A percentile compares a stretch with the other conserved stretches of the same genome.
phyloP scores from a whole-genome alignment of 192 early-diverging fungal species.

The Coemansia sp. region DNA sequence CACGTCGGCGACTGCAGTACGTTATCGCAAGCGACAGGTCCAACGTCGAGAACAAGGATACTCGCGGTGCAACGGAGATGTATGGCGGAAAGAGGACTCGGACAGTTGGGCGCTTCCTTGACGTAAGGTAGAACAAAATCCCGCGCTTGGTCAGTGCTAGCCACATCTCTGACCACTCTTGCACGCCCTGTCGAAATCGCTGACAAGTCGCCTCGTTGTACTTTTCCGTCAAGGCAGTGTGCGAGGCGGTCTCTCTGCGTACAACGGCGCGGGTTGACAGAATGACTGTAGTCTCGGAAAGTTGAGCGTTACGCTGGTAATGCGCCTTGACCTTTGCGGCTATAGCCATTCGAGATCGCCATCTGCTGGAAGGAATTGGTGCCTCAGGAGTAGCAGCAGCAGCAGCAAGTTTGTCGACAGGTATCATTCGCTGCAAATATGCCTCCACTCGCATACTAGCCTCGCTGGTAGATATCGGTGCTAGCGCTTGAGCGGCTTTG shows the following conservation, averaged over 20 bases:
- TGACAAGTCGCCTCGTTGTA: constrained; percentile 49
- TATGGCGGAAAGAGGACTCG: constrained; percentile 32
- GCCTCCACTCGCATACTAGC: constrained; percentile 1
- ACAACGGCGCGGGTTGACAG: constrained; percentile 38
- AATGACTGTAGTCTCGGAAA: constrained; percentile 34
- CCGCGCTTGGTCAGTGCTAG: constrained; percentile 40
- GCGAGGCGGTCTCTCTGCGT: constrained; percentile 29
- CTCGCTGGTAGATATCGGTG: neutral
- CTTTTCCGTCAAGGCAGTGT: constrained; percentile 18
- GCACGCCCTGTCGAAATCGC: constrained; percentile 24
- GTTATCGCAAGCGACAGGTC: constrained; percentile 50
- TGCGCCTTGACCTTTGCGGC: constrained; percentile 33
- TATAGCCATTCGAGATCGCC: constrained; percentile 14
- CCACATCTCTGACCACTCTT: constrained; percentile 53
- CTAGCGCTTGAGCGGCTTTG: neutral
- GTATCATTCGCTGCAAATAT: neutral
- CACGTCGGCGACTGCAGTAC: constrained; percentile 19
- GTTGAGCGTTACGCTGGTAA: constrained; percentile 22
- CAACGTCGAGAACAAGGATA: constrained; percentile 53
- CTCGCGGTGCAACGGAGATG: constrained; percentile 26
- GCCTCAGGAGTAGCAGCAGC: neutral
- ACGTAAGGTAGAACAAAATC: constrained; percentile 32
- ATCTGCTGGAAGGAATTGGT: constrained; percentile 3
- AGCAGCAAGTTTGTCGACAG: neutral
- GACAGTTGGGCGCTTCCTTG: constrained; percentile 25